Conservation (phyloP, 257 asterid genomes). For the Jacaranda mimosifolia region DNA sequence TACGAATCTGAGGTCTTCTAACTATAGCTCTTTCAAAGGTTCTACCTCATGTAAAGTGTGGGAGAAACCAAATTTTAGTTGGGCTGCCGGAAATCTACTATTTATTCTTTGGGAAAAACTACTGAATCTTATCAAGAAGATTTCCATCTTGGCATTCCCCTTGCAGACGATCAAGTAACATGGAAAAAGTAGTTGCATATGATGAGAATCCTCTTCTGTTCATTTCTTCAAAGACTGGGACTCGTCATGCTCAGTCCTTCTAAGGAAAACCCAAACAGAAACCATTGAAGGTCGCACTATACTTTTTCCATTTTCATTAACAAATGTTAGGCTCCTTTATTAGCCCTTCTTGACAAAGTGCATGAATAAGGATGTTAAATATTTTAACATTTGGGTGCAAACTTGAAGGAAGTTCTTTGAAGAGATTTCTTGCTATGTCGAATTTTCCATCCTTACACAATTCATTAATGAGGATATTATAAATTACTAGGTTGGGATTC, state of each 20-base stretch:
- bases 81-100: too few relatives aligned
- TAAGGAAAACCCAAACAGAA: conserved; percentile 4
- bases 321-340: background rate
- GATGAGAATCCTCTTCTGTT: background rate
- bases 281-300: conserved; percentile 6
- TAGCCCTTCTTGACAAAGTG: background rate
- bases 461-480: too few relatives aligned
- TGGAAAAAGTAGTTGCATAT: background rate
- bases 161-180: background rate
- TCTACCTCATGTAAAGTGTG: too few relatives aligned
- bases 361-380: background rate
- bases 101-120: background rate
- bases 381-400: background rate
- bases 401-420: background rate
- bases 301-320: conserved; percentile 14
- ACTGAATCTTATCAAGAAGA: background rate
- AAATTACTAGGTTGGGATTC: too few relatives aligned
- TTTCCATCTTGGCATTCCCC: background rate
- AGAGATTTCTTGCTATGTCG: background rate
- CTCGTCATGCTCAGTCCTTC: background rate
- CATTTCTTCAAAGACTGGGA: conserved; percentile 24
- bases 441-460: background rate
- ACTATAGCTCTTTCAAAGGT: too few relatives aligned
- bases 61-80: too few relatives aligned
- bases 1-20: too few relatives aligned